These are phyloP conservation scores for Ramaria sp. DNA, from an alignment of 768 basidiomycete genomes.

Conservation along the genomic window DNA sequence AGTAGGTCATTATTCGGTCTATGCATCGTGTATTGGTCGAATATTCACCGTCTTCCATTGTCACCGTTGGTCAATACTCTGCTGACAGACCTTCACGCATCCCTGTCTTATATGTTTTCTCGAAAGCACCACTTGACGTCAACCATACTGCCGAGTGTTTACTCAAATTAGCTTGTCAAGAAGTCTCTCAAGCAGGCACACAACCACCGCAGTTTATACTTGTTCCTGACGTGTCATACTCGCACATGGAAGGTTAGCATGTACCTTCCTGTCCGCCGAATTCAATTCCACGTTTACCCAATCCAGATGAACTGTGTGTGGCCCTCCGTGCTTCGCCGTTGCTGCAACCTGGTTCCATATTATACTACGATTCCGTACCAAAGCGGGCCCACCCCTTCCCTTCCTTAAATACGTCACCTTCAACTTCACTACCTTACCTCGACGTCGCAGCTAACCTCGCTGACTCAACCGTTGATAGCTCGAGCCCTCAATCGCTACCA, in stretches of 20 bases:
- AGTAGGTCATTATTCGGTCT: constrained; percentile 51
- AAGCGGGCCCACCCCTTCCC: background rate
- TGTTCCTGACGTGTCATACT: constrained; percentile 69
- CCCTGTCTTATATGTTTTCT: constrained; percentile 87
- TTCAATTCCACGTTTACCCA: background rate
- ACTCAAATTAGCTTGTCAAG: constrained; percentile 15
- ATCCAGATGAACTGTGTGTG: constrained; percentile 2
- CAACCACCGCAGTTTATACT: constrained; percentile 33
- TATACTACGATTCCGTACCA: constrained; percentile 1
- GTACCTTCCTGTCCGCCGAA: background rate
- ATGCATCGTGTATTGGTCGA: background rate
- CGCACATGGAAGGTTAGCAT: constrained; percentile 49
- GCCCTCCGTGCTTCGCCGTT: constrained; percentile 10
- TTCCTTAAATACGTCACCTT: background rate
- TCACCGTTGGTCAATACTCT: background rate
- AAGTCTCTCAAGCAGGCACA: background rate
- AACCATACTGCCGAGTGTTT: constrained; percentile 38
- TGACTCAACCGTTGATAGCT: background rate
- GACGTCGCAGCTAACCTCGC: background rate
- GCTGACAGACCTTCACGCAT: constrained; percentile 64
- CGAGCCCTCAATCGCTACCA: background rate
- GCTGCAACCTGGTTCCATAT: background rate
- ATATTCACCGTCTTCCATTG: background rate
- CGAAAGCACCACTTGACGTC: constrained; percentile 55
- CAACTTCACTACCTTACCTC: background rate